These are phyloP conservation scores for Starmerella gropengiesseri DNA, from an alignment of 805 yeast genomes.

Conservation along the genomic window DNA sequence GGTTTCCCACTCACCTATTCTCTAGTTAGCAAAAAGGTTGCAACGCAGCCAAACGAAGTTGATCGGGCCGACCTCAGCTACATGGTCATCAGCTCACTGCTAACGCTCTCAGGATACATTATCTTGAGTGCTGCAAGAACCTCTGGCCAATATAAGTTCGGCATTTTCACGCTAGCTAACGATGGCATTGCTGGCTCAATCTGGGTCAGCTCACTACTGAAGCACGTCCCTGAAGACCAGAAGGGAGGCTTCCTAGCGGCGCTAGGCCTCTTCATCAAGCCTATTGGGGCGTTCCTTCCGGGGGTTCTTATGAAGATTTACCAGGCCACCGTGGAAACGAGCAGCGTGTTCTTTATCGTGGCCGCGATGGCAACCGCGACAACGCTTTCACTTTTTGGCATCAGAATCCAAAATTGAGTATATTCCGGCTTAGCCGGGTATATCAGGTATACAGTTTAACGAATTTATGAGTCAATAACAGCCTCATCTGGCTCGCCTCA, in stretches of 20 bases:
- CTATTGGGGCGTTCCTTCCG: slow-evolving; percentile 16
- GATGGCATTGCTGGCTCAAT: slow-evolving; percentile 17
- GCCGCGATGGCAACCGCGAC: slow-evolving; percentile 1
- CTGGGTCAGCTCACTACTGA: slow-evolving; percentile 16
- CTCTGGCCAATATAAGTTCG: slow-evolving; percentile 8
- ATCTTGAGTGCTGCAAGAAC: slow-evolving; percentile 9
- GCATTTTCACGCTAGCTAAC: slow-evolving; percentile 10
- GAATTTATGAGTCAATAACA: neutral
- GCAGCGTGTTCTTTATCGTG: slow-evolving; percentile 10
- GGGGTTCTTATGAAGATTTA: slow-evolving; percentile 14
- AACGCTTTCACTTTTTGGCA: neutral
- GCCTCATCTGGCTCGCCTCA: slow-evolving; percentile 18
- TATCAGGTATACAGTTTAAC: neutral
- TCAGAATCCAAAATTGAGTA: neutral
- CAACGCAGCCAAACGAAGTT: slow-evolving; percentile 6
- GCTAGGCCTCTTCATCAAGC: slow-evolving; percentile 12
- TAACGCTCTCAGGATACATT: slow-evolving; percentile 10
- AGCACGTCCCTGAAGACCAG: slow-evolving; percentile 10
- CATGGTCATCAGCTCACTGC: slow-evolving; percentile 9
- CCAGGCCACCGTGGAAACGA: slow-evolving; percentile 8
- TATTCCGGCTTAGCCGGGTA: neutral
- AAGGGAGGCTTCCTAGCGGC: slow-evolving; percentile 17
- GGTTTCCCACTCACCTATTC: slow-evolving; percentile 17
- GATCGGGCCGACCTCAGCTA: slow-evolving; percentile 15
- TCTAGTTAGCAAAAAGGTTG: slow-evolving; percentile 9